A percentile compares a stretch with the other conserved stretches of the same genome.
phyloP scores from a whole-genome alignment of 371 early-diverging fungal species.

The Blastocladiella emersonii region DNA sequence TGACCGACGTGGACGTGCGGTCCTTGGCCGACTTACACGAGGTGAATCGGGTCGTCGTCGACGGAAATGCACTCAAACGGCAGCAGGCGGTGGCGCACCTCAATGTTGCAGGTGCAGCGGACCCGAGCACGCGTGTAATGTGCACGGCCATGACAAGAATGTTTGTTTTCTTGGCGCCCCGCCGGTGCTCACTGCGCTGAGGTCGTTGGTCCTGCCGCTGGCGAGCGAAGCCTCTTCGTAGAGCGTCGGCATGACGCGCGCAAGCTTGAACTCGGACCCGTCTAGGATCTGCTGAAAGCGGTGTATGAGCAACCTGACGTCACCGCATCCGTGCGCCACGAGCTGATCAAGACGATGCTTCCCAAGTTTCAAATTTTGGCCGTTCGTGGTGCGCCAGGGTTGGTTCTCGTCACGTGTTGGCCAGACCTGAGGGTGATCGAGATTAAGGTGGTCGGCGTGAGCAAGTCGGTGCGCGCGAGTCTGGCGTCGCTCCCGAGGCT shows the following conservation, averaged over 20 bases:
- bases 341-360: no score
- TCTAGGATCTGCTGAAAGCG: not conserved
- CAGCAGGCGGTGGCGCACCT: not conserved
- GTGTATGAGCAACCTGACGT: not conserved
- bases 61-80: not conserved
- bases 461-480: no score
- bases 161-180: not conserved
- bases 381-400: no score
- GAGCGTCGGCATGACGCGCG: not conserved
- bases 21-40: slow-evolving; percentile 5
- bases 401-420: no score
- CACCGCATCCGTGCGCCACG: no score
- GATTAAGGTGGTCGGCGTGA: no score
- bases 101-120: not conserved
- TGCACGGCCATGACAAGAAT: slow-evolving; percentile 5
- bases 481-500: no score
- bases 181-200: not conserved
- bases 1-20: not conserved
- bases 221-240: not conserved
- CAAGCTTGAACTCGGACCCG: not conserved
- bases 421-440: no score
- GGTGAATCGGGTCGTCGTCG: not conserved
- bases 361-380: no score
- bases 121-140: slow-evolving; percentile 1
- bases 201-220: not conserved